Conservation (phyloP, 139 green algal species). For the Trebouxia sp. region DNA sequence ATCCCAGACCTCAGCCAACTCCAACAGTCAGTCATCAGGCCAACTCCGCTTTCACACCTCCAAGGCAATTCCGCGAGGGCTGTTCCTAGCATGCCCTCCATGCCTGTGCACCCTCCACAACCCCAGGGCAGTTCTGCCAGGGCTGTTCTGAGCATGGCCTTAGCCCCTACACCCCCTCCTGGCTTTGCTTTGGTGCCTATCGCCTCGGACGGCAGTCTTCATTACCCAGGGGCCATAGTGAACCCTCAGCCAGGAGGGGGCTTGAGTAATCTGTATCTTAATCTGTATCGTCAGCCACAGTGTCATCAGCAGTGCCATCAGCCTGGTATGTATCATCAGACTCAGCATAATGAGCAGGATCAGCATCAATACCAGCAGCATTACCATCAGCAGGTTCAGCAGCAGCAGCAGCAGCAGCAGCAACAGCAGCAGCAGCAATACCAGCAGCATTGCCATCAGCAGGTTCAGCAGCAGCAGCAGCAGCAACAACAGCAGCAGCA, state of each 20-base stretch:
- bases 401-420: constrained; percentile 24
- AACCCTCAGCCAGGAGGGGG: neutral
- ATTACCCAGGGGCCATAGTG: constrained; percentile 3
- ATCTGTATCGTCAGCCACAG: neutral
- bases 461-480: neutral
- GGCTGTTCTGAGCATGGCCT: neutral
- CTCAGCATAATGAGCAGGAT: neutral
- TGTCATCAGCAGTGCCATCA: constrained; percentile 11
- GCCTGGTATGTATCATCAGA: neutral
- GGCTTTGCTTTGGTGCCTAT: constrained; percentile 27
- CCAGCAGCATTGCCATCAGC: neutral
- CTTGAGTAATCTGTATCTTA: no score
- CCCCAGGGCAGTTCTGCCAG: neutral
- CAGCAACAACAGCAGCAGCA: neutral
- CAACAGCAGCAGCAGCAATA: neutral
- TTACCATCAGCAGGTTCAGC: neutral
- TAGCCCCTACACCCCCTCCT: constrained; percentile 5
- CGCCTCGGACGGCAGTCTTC: constrained; percentile 1
- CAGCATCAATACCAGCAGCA: neutral
- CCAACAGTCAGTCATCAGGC: no score
- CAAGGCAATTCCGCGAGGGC: neutral
- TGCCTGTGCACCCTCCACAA: neutral
- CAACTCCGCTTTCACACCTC: no score
- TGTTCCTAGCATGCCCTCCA: neutral
- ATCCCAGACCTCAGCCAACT: neutral